These are phyloP conservation scores for Syzygium malaccense DNA, from an alignment of 441 rosid genomes.

Conservation along the genomic window DNA sequence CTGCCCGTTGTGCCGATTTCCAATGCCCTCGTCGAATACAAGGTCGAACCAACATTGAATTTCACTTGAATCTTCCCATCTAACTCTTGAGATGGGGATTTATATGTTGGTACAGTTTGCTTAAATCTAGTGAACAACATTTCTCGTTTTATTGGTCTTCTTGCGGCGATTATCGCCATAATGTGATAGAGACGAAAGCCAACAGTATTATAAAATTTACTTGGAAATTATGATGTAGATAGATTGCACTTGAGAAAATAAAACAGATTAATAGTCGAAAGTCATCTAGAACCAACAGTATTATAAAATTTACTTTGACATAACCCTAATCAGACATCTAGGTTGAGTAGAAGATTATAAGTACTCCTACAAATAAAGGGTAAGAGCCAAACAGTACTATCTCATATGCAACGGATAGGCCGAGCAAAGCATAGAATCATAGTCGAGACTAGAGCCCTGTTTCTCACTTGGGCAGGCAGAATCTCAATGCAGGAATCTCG, in stretches of 20 bases:
- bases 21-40: background rate
- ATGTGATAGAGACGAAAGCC: too few relatives aligned
- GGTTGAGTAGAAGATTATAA: background rate
- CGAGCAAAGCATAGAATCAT: background rate
- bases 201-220: too few relatives aligned
- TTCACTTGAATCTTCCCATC: background rate
- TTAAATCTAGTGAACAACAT: background rate
- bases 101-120: background rate
- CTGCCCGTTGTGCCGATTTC: rapidly evolving
- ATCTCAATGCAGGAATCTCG: background rate
- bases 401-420: background rate
- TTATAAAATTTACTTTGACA: background rate
- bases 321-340: background rate
- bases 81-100: background rate
- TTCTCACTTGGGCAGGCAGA: background rate
- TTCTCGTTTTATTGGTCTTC: background rate
- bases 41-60: background rate
- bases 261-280: background rate
- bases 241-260: background rate
- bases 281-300: background rate
- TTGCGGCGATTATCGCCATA: background rate
- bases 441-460: background rate
- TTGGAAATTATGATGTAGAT: background rate
- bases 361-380: background rate
- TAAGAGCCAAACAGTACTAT: background rate